Evolutionary conservation across 1,139 yeast genomes (phyloP), one percentile per base, ranked within the genome.

Genomic region (Protomyces gravidus): DNA sequence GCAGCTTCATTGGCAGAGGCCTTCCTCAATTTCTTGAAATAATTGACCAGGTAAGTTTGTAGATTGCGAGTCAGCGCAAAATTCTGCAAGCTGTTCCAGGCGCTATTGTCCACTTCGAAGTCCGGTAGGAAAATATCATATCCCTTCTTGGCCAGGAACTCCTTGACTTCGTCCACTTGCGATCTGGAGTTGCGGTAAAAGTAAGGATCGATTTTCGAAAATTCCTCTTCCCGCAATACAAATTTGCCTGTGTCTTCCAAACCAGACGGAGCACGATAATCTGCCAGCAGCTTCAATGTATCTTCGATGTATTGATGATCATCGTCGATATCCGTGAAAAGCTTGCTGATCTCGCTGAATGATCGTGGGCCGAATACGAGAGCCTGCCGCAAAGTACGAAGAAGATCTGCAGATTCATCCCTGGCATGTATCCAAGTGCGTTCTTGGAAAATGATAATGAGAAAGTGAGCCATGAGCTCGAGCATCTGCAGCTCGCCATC

Each of bases 121-220:
- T 68, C n/a, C 70, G 66, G 36, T 76, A 69, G 42, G 17, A 30
- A 13, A 7, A 13, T 30, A 5, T 13, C 7, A 7, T 13, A 30
- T 1, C 17, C 19, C 5, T 17, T 36, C 1, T 78, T 79, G 64
- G 81, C 83, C 51, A 83, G 73, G 23, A 81, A 73, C 50, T 80
- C 71, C 70, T 80, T 77, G 61, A 87, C 80, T 71, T 86, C 96
- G 61, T 89, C 96, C 62, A 90, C 80, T 59, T 83, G 83, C 65
- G 89, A 89, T 0, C 94, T 75, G 0, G 87, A 76, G 66, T 86
- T 86, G 67, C 89, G 89, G 64, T 87, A 78, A 70, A 85, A 90
- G 68, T 83, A 90, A 0, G 97, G 95, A 68, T 90, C 90, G 28
- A 90, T 77, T 42, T 78, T 74, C 3, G 72, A 73, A 59, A 76